Percentiles rank a stretch among this genome's conserved stretches.
phyloP scores from a whole-genome alignment of 345 rosid species.

The Hevea brasiliensis region DNA sequence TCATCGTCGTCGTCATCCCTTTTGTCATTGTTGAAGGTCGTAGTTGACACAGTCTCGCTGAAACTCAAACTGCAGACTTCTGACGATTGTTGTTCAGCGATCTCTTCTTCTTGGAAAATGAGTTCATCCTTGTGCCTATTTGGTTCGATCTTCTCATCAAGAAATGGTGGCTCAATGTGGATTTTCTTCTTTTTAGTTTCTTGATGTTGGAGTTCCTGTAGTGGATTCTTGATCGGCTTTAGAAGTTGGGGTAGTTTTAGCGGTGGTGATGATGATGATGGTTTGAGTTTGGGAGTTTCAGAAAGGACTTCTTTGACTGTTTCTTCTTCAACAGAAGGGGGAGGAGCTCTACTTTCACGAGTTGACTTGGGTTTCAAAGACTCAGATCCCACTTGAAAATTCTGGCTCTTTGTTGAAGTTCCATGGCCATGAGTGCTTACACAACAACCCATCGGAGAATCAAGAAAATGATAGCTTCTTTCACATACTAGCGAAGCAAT shows the following conservation, averaged over 20 bases:
- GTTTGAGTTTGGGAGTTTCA: slow-evolving; percentile 43
- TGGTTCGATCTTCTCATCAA: slow-evolving; percentile 27
- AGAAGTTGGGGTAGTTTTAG: slow-evolving; percentile 7
- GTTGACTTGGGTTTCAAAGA: slow-evolving; percentile 15
- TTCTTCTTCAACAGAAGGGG: slow-evolving; percentile 50
- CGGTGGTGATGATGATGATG: too few relatives aligned
- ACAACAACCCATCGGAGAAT: slow-evolving; percentile 73
- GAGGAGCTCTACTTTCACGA: slow-evolving; percentile 48
- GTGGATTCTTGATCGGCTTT: background rate
- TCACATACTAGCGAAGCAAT: background rate
- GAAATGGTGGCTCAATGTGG: slow-evolving; percentile 16
- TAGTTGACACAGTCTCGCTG: slow-evolving; percentile 64
- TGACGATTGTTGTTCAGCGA: slow-evolving; percentile 48
- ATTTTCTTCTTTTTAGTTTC: slow-evolving; percentile 10
- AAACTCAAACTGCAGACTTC: slow-evolving; percentile 61
- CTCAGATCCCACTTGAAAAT: slow-evolving; percentile 12
- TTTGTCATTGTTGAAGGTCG: slow-evolving; percentile 35
- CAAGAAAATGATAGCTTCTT: background rate
- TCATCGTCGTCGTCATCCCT: slow-evolving; percentile 23
- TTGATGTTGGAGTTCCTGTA: background rate
- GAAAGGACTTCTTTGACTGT: slow-evolving; percentile 84
- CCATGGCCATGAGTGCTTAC: slow-evolving; percentile 33
- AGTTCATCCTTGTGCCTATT: slow-evolving; percentile 9
- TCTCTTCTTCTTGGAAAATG: slow-evolving; percentile 32
- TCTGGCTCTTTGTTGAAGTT: slow-evolving; percentile 20